Base-by-base conservation (phyloP, 306 rosid species). In the Trifolium pratense region DNA sequence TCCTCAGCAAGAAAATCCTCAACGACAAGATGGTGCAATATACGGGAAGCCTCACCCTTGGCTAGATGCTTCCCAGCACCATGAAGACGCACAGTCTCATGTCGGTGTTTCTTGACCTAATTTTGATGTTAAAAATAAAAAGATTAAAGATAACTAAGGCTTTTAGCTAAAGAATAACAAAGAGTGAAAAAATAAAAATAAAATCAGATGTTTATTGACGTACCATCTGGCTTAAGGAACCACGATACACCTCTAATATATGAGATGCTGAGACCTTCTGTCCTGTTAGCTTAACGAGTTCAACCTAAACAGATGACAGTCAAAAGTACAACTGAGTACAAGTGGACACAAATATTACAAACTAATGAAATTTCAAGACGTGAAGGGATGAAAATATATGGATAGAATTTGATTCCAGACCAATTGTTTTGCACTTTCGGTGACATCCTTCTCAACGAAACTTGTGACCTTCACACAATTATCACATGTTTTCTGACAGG, bases 401-500 rank as follows among this genome's bases (percentile, higher is more conserved):
- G 73, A 60, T 75, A 51, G 17, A 52, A 82, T 59, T 39, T 34
- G 67, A 59, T 78, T 75, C 68, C 97, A 68, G 74, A 94, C 99
- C 97, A 94, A 76, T 86, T 94, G 97, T 86, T 87, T 91, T 51
- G 96, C 91, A 5, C 48, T 84, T 77, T 80, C 87, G 16, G 97
- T 91, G 79, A 91, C 95, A 87, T 94, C 93, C 88, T 89, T 94
- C 82, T 91, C 97, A 64, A 80, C 58, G 62, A 82, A 89, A 80
- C 80, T 89, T 76, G 77, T 84, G 78, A 75, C 73, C 83, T 80
- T 91, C 86, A 83, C 78, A 81, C 99, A 94, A 88, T 88, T 94
- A 79, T 94, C 99, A 73, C 99, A 94, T 39, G 99, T 94, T 86
- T 89, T 94, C 79, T 83, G 85, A 90, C 99, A 94, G 52, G 88